These are phyloP conservation scores for Pezicula carpinea DNA, from an alignment of 2,329 filamentous ascomycete species.

Conservation along the genomic window DNA sequence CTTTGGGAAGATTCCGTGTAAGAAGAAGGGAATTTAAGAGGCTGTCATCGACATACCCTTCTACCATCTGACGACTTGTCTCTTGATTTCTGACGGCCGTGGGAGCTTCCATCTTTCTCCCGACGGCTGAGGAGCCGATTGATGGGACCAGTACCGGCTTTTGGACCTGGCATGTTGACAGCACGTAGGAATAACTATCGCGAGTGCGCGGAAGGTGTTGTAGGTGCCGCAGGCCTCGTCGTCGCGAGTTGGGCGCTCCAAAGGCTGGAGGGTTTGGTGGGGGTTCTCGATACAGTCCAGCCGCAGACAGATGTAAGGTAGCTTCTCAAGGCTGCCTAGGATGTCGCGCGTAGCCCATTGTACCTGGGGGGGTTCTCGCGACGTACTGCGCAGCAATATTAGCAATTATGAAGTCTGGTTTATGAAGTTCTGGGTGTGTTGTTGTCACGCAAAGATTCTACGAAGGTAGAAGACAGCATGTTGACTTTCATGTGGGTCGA, in stretches of 20 bases:
- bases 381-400: too few species aligned
- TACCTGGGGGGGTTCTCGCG: background rate
- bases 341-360: constrained; percentile 1
- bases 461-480: too few species aligned
- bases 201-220: background rate
- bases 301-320: background rate
- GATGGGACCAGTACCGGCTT: constrained; percentile 30
- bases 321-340: constrained; percentile 2
- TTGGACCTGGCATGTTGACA: constrained; percentile 9
- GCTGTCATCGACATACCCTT: constrained; percentile 38
- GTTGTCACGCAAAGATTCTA: too few species aligned
- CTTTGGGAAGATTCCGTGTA: constrained; percentile 13
- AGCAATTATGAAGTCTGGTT: too few species aligned
- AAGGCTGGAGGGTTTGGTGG: background rate
- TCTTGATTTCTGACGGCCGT: constrained; percentile 51
- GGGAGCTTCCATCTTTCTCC: constrained; percentile 51
- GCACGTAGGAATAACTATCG: background rate
- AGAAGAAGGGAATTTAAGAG: constrained; percentile 5
- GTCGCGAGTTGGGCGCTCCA: background rate
- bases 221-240: background rate
- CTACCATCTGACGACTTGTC: constrained; percentile 38
- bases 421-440: too few species aligned
- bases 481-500: too few species aligned
- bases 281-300: background rate
- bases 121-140: constrained; percentile 67